Base-by-base conservation (phyloP, 192 early-diverging fungal genomes). In the Backusella tarrabulga region DNA sequence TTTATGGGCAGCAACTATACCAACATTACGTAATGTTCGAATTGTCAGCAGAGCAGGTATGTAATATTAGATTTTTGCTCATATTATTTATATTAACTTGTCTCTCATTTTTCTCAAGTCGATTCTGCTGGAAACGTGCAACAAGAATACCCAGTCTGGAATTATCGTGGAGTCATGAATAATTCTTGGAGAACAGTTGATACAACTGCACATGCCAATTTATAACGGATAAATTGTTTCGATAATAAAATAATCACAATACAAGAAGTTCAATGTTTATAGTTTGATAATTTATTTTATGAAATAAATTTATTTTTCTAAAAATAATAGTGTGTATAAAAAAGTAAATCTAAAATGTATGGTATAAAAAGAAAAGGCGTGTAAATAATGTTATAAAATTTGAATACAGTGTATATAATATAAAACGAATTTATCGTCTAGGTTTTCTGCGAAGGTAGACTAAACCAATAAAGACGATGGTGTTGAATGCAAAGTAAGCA, bases 121-220 rank as follows among this genome's bases (percentile, higher is more conserved):
- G 96, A 97, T 79, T 87, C 89, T 11, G 83, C 88, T 32, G 95
- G 96, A 76, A 97, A 97, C 78, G 91, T 92, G 71, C 96, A 97
- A 83, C 96, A 94, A 15, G 90, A 92, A 76, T 77, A 85, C 3
- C 90, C 92, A 0, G 85, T 90, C 8, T 94, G 92, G 92, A 94
- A 94, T 81, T 94, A 91, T 79, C 85, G 92, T 40, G 92, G 92
- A 7, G 92, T 94, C 9, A 92, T 94, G 91, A 94, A 92, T 83
- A 94, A 94, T 72, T 83, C 90, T 6, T 91, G 91, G 87, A 74
- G 80, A 42, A 82, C 76, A 3, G 73, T 77, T 0, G 80, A 81
- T 14, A 54, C 68, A 15, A 38, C 42, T 26, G 36, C 21, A 4
- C 17, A 26, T 71, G 36, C 70, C 23, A 41, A 73, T 4, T 34